phyloP scores from a whole-genome alignment of 2,329 filamentous ascomycete species.

The Botrytis aclada region DNA sequence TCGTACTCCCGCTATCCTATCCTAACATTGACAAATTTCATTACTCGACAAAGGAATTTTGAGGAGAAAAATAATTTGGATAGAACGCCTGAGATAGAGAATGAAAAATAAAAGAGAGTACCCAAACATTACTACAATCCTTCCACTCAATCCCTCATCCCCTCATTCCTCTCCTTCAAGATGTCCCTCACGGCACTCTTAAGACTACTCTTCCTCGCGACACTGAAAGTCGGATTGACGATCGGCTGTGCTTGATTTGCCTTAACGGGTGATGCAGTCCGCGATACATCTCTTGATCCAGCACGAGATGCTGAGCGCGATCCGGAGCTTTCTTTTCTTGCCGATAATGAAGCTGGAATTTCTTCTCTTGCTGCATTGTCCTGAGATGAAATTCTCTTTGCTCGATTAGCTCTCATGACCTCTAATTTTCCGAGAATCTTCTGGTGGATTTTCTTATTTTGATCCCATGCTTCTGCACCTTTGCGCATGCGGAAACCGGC shows the following conservation, averaged over 20 bases:
- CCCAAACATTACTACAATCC: neutral
- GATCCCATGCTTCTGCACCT: conserved; percentile 48
- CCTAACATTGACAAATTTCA: neutral
- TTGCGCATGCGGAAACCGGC: conserved; percentile 51
- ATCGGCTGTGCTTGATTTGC: conserved; percentile 10
- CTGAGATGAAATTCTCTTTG: neutral
- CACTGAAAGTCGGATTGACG: neutral
- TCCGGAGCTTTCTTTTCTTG: neutral
- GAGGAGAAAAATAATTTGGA: neutral
- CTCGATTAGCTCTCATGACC: conserved; percentile 25
- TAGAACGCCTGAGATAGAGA: neutral
- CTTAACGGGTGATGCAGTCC: conserved; percentile 6
- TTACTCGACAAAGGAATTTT: neutral
- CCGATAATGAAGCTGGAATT: neutral
- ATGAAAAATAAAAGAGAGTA: neutral
- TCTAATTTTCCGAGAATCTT: conserved; percentile 32
- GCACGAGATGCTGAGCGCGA: neutral
- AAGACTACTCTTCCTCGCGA: neutral
- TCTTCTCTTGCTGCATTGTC: conserved; percentile 6
- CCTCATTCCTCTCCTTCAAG: conserved; percentile 5
- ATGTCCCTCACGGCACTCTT: conserved; percentile 12
- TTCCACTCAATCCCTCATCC: neutral
- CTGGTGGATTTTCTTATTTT: conserved; percentile 46
- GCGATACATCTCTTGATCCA: conserved; percentile 3
- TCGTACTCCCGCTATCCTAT: neutral